Evolutionary conservation across 352 stramenopile genomes (phyloP), one percentile per base, ranked within the genome.

Genomic region (Phytophthora macrochlamydospora): DNA sequence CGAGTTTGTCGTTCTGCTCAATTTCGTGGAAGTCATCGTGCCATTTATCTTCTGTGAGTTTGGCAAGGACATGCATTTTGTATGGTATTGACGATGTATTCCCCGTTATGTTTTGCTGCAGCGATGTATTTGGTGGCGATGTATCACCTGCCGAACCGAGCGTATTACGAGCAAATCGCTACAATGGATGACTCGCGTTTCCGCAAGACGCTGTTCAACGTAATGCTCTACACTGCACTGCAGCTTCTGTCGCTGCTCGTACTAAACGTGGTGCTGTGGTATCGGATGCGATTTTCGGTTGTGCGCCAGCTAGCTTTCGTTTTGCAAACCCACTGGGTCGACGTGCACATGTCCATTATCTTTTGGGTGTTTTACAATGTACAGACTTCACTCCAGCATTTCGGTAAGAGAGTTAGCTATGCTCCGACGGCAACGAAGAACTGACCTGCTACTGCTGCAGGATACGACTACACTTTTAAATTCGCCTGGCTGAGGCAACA

Each of bases 291-390:
- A 3, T 35, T 89, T 31, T 75, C 68, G 1, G 43, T 59, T 8
- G 2, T 81, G 3, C 46, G 45, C 0, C 69, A 83, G 14, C 45
- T 89, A 1, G 63, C 65, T 4, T 85, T 89, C 43, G 59, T 86
- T 30, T 56, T 89, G 12, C 54, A 69, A 7, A 71, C 59, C 13
- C 71, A 85, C 12, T 58, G 46, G 28, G 59, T 56, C 7, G 51
- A 77, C 32, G 44, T 84, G 1, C 79, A 83, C 30, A 46, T 37
- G 6, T 84, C 77, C 37, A 40, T 88, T 11, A 30, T 78, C 12
- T 65, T 79, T 33, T 84, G 78, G 78, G 66, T 87, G 7, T 62
- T 80, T 12, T 78, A 75, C 57, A 68, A 71, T 4, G 53, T 77
- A 4, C 73, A 79, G 35, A 56, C 60, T 1, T 43, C 65, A 8